Base-by-base conservation (phyloP, 1,284 basidiomycete genomes). In the Kwoniella shivajii region DNA sequence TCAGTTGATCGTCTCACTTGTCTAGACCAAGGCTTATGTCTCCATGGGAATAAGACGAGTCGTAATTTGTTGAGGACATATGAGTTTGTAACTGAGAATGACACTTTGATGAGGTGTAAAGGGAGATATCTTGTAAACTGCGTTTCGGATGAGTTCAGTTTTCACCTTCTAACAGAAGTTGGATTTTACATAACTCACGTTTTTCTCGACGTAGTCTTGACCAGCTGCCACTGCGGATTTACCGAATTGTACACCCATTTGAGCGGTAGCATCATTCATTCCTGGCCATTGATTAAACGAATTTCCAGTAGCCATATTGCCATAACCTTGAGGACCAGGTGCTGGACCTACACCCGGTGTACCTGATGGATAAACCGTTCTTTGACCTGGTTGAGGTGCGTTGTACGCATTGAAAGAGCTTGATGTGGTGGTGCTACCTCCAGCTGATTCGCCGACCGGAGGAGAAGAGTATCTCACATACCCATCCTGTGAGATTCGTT, bases 221-320 rank as follows among this genome's bases (percentile, higher is more conserved):
- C 95, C 95, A 0, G 92, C 95, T 13, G 87, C 86, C 1, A 97
- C 89, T 0, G 94, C 93, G 65, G 86, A 92, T 66, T 88, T 87
- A 5, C 95, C 93, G 43, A 99, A 86, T 77, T 98, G 95, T 83
- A 99, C 89, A 30, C 95, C 92, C 78, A 99, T 89, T 77, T 96
- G 90, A 0, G 95, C 89, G 2, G 96, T 98, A 3, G 92, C 87
- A 73, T 93, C 90, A 75, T 97, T 89, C 78, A 98, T 84, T 0
- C 69, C 71, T 9, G 63, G 60, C 67, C 74, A 75, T 7, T 44
- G 54, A 9, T 29, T 68, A 57, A 67, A 72, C 16, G 60, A 60
- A 27, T 57, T 55, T 13, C 39, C 34, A 24, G 43, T 54, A 9
- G 56, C 64, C 43, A 62, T 56, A 44, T 56, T 43, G 29, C 59